Base-by-base conservation (phyloP, 306 rosid genomes). In the Canavalia ensiformis region DNA sequence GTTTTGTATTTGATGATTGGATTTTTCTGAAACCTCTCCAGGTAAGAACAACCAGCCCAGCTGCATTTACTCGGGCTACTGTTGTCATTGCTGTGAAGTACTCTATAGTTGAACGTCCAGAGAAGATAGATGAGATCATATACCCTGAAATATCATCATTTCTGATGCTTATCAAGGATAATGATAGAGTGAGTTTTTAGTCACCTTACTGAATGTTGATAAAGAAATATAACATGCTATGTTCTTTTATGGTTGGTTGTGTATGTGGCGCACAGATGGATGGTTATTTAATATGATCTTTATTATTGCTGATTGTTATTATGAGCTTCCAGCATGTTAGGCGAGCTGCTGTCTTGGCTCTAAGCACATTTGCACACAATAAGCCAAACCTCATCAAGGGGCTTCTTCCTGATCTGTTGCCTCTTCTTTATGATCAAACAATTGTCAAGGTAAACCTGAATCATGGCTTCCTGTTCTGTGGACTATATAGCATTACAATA, bases 361-460 rank as follows among this genome's bases (percentile, higher is more conserved):
- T 96, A 76, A 96, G 96, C 87, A 96, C 99, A 56, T 96, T 94
- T 75, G 98, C 99, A 49, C 99, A 96, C 94, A 94, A 96, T 81
- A 96, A 96, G 86, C 98, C 99, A 44, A 94, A 96, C 85, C 92
- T 94, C 42, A 84, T 96, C 81, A 96, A 94, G 88, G 98, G 96
- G 42, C 97, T 96, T 84, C 99, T 96, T 84, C 94, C 99, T 6
- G 92, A 93, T 76, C 83, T 96, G 83, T 77, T 96, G 84, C 99
- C 99, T 13, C 98, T 96, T 83, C 99, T 96, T 79, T 96, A 96
- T 87, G 99, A 94, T 90, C 97, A 96, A 84, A 96, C 99, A 47
- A 82, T 92, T 63, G 97, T 94, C 60, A 94, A 94, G 97, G 98
- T 94, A 79, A 18, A 88, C 75, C 77, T 74, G 62, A 74, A 50